Percentiles rank a stretch among this genome's conserved stretches.
These are phyloP conservation scores for Lentinula novae-zelandiae DNA, from an alignment of 1,284 basidiomycete species.

Conservation along the genomic window DNA sequence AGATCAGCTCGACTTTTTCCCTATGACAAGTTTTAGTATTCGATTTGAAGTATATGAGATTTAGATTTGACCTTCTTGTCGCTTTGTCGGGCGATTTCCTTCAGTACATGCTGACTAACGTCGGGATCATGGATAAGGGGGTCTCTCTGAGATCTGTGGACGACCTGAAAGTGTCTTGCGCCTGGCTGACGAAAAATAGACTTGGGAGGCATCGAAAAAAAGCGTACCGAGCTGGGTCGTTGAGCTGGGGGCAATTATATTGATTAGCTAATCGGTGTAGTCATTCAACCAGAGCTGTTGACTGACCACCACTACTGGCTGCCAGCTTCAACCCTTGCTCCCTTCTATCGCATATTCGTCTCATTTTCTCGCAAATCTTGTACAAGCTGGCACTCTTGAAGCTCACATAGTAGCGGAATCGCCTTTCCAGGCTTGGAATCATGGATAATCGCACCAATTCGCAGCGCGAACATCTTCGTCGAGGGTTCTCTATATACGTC, in stretches of 20 bases:
- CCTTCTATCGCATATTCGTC: not conserved
- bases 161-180: slow-evolving; percentile 92
- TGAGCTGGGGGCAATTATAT: not conserved
- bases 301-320: not conserved
- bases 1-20: slow-evolving; percentile 78
- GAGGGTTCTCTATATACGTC: slow-evolving; percentile 85
- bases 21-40: slow-evolving; percentile 31
- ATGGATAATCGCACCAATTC: slow-evolving; percentile 50
- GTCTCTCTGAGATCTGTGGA: slow-evolving; percentile 95
- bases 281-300: slow-evolving; percentile 1
- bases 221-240: not conserved
- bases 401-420: slow-evolving; percentile 2
- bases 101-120: slow-evolving; percentile 86
- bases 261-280: not conserved
- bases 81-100: slow-evolving; percentile 74
- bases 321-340: not conserved
- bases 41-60: slow-evolving; percentile 5
- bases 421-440: slow-evolving; percentile 11
- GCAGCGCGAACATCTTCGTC: slow-evolving; percentile 72
- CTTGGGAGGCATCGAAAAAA: slow-evolving; percentile 46
- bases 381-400: slow-evolving; percentile 15
- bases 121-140: slow-evolving; percentile 94
- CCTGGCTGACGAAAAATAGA: slow-evolving; percentile 86
- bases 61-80: slow-evolving; percentile 50
- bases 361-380: not conserved